Base-by-base conservation (phyloP, 1,284 basidiomycete species). In the Pyrrhoderma noxium region DNA sequence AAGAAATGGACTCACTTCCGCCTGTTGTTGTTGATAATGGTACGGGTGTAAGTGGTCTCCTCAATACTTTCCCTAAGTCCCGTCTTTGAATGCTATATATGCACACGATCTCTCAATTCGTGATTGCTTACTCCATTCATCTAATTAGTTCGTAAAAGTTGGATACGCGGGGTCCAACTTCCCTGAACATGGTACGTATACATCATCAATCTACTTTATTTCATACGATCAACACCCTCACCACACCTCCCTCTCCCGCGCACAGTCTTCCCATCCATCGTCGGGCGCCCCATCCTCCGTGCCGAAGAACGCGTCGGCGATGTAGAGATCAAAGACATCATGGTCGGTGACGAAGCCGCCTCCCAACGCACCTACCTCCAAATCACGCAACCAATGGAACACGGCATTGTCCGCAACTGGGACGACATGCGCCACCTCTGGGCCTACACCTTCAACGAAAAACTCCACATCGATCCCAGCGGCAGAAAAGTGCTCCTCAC, bases 81-180 rank as follows among this genome's bases (percentile, higher is more conserved):
- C 7, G 14, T 16, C 38, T 22, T n/a, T 40, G 14, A 5, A 14
- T 40, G 14, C 38, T 40, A 16, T 16, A 14, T 16, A 40, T 37
- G 35, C n/a, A n/a, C n/a, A 37, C 16, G 35, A 9, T 11, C 16
- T 16, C 35, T 37, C 35, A 11, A 11, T 9, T 37, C 35, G 9
- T 37, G 35, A 37, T 37, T 37, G 11, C 2, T 36, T 14, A 14
- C 2, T 16, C 14, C 13, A 11, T 13, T 3, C 25, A 34, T 19
- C 22, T 9, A 9, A 51, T 56, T 69, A 95, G 91, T 96, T 95
- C 66, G 95, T 99, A 64, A 99, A 98, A 79, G 93, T 95, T 44
- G 95, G 95, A 54, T 99, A 92, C 66, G 94, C 93, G 54, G 96
- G 93, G 57, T 93, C 91, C 61, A 96, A 99, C 76, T 99, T 99